Evolutionary conservation across 768 basidiomycete genomes (phyloP).

Genomic region (Lentinula raphanica): DNA sequence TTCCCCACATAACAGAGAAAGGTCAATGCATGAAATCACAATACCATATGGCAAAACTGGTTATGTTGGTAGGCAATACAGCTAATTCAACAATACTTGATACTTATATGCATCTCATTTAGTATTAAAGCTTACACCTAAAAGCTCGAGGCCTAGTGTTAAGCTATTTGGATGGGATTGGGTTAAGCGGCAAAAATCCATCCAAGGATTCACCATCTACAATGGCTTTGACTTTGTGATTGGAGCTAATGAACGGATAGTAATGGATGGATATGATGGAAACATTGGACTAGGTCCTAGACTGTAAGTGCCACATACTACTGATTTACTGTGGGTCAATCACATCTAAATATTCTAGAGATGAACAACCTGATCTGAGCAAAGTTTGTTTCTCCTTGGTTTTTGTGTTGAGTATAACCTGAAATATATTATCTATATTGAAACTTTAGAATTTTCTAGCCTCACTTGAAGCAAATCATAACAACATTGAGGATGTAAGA

Average conservation of each 20-base stretch:
- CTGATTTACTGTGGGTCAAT: not conserved
- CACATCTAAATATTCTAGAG: not conserved
- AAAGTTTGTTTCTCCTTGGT: not conserved
- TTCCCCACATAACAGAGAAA: not conserved
- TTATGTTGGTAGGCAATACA: not conserved
- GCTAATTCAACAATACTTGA: too few relatives aligned
- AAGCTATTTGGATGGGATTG: not conserved
- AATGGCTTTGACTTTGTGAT: not conserved
- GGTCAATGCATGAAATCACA: too few relatives aligned
- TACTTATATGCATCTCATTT: too few relatives aligned
- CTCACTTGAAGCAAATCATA: not conserved
- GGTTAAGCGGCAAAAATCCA: not conserved
- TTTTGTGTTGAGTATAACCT: not conserved
- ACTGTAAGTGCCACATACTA: too few relatives aligned
- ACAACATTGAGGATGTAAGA: not conserved
- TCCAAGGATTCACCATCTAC: not conserved
- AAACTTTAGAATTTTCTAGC: not conserved
- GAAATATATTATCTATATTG: not conserved
- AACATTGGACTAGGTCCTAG: not conserved
- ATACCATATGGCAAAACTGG: not conserved
- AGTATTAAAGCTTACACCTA: too few relatives aligned
- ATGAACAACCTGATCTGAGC: not conserved
- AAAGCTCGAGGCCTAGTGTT: too few relatives aligned
- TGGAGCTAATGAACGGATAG: not conserved
- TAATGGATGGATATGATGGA: not conserved